Base-by-base conservation (phyloP, 345 rosid genomes). In the Moringa oleifera region DNA sequence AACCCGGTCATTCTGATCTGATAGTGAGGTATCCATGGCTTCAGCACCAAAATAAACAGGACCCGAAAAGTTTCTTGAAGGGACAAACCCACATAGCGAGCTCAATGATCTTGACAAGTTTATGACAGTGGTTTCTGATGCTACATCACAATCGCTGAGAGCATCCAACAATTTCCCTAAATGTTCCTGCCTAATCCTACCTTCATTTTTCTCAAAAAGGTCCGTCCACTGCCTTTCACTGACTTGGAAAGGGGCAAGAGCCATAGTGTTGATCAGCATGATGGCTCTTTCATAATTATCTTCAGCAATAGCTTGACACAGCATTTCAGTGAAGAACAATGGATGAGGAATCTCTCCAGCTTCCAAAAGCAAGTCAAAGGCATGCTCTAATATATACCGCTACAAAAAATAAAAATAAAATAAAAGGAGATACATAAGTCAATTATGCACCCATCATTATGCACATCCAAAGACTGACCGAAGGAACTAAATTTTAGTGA, bases 331-430 rank as follows among this genome's bases (percentile, higher is more conserved):
- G 72, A 93, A 93, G 51, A 86, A 51, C 25, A 69, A 55, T 11
- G 75, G 79, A 61, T 77, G 67, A 63, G 97, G 97, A 57, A 93
- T 80, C 74, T 90, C 98, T 71, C 97, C 96, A 50, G 81, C 82
- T 72, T 86, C 98, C 76, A 93, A 67, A 62, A 82, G 68, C 19
- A 77, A 67, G 60, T 93, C 90, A 46, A 93, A 90, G 7, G 96
- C 97, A 58, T 90, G 97, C 66, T 93, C 96, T 54, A 93, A 76
- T 57, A 93, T 82, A 82, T 78, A 61, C 72, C 84, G 70, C 98
- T 90, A 79, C 73, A 78, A 50, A 52, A 7, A 58, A n/a, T n/a
- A n/a, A n/a, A n/a, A n/a, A n/a, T 51, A 60, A 58, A 73, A 75
- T 57, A 58, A 62, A 73, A 59, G 25, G 49, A 47, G 53, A 60